Evolutionary conservation across 1,139 yeast species (phyloP).

Genomic region (Suhomyces ambrosiae): DNA sequence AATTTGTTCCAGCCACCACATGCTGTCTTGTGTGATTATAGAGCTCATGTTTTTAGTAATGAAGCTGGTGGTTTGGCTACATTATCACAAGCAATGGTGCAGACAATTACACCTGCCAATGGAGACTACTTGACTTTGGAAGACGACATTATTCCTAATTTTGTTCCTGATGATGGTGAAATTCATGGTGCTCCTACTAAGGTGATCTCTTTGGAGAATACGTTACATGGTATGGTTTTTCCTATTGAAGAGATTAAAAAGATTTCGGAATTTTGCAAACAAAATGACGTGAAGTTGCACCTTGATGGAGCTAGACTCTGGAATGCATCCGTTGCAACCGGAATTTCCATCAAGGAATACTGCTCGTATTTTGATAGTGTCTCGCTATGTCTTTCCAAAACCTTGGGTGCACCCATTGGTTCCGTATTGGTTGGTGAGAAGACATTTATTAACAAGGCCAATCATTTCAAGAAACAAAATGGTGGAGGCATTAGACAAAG

Average conservation of each 20-base stretch:
- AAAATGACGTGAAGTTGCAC: constrained; percentile 67
- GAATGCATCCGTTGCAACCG: constrained; percentile 83
- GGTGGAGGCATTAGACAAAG: constrained; percentile 96
- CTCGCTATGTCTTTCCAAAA: constrained; percentile 85
- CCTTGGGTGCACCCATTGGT: constrained; percentile 94
- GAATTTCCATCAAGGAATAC: constrained; percentile 67
- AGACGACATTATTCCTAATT: constrained; percentile 61
- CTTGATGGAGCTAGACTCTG: constrained; percentile 96
- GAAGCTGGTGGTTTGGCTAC: constrained; percentile 94
- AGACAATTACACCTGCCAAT: constrained; percentile 75
- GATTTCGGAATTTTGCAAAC: constrained; percentile 72
- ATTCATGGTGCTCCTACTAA: constrained; percentile 89
- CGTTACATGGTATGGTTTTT: constrained; percentile 78
- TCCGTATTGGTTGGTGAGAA: constrained; percentile 77
- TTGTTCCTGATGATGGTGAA: constrained; percentile 77
- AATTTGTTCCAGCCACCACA: constrained; percentile 86
- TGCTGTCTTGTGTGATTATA: constrained; percentile 77
- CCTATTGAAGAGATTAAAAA: constrained; percentile 80
- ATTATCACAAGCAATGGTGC: constrained; percentile 89
- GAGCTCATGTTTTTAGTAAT: constrained; percentile 80
- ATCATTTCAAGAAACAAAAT: constrained; percentile 87
- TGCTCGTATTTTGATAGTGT: constrained; percentile 84
- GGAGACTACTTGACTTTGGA: constrained; percentile 79
- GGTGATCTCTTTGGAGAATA: constrained; percentile 83
- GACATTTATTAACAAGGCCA: constrained; percentile 67